Base-by-base conservation (phyloP, 768 basidiomycete species). In the Rhizopogon sp. region DNA sequence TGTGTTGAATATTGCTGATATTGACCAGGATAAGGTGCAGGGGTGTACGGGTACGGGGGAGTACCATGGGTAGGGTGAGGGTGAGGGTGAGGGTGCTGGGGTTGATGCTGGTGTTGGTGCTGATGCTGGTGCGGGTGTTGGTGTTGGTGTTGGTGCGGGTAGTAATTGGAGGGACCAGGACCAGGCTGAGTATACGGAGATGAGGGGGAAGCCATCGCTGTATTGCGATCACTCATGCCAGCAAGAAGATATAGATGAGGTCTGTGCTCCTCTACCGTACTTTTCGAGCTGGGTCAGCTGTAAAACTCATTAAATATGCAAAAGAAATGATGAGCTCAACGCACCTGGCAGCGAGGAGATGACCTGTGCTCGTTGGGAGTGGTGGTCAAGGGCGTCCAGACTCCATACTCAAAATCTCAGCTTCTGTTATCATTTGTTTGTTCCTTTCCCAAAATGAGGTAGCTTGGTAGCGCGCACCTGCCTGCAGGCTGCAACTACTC, bases 1-100 rank as follows among this genome's bases (percentile, higher is more conserved):
- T 73, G 70, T 25, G 25, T 5, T 39, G 73, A 60, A 63, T 78
- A 76, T 56, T 70, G 74, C 54, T 68, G 72, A 56, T 68, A 70
- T 41, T 56, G 57, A 50, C 31, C 35, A 8, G 74, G 71, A 29
- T 66, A 71, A 43, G 70, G 68, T 35, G 52, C 57, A 17, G 60
- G 57, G 28, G 51, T 54, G 17, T 58, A 55, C 31, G 33, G 22
- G n/a, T 17, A 41, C n/a, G 40, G 40, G n/a, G 6, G n/a, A 17
- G 17, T 42, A 25, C 51, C 67, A 25, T 25, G 25, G 25, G 25
- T 4, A 25, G 25, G 25, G n/a, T 72, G 76, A 52, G 73, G 65
- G n/a, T 72, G 76, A 52, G 73, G 65, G 50, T 69, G 71, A 50
- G 64, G 35, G 35, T 35, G 31, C 7, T 33, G 31, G 31, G 6